Evolutionary conservation across 768 basidiomycete species (phyloP).

Genomic region (Calocybe gangraenosa): DNA sequence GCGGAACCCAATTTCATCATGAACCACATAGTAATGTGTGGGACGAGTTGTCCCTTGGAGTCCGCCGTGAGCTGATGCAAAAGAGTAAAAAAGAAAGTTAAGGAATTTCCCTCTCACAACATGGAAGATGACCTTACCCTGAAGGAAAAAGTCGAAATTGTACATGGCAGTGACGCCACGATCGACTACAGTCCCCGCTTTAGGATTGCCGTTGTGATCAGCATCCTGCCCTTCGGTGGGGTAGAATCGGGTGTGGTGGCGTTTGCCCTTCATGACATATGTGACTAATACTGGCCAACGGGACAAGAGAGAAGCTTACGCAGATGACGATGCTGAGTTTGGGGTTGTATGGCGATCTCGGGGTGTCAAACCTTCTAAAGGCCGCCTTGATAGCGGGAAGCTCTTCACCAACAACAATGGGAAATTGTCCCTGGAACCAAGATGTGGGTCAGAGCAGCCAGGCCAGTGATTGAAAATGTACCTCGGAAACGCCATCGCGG

Average conservation of each 20-base stretch:
- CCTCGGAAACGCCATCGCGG: conserved; percentile 83
- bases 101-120: too few relatives aligned
- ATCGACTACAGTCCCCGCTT: conserved; percentile 80
- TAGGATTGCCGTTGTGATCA: conserved; percentile 68
- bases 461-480: conserved; percentile 15
- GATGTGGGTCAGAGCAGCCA: neutral
- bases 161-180: conserved; percentile 68
- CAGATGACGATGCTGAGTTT: conserved; percentile 71
- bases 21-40: conserved; percentile 79
- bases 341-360: conserved; percentile 42
- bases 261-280: conserved; percentile 33
- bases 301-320: conserved; percentile 31
- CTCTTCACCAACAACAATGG: conserved; percentile 58
- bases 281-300: conserved; percentile 6
- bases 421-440: conserved; percentile 62
- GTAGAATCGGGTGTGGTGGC: conserved; percentile 60
- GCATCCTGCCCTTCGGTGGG: conserved; percentile 48
- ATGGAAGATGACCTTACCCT: conserved; percentile 35
- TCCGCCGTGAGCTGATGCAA: conserved; percentile 56
- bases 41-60: conserved; percentile 71
- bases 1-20: conserved; percentile 69
- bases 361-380: conserved; percentile 45
- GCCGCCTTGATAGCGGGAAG: conserved; percentile 60
- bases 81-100: neutral
- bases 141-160: conserved; percentile 64